Evolutionary conservation across 495 filamentous ascomycete species (phyloP), one percentile per base, ranked within the genome.

Genomic region (Tricharina praecox): DNA sequence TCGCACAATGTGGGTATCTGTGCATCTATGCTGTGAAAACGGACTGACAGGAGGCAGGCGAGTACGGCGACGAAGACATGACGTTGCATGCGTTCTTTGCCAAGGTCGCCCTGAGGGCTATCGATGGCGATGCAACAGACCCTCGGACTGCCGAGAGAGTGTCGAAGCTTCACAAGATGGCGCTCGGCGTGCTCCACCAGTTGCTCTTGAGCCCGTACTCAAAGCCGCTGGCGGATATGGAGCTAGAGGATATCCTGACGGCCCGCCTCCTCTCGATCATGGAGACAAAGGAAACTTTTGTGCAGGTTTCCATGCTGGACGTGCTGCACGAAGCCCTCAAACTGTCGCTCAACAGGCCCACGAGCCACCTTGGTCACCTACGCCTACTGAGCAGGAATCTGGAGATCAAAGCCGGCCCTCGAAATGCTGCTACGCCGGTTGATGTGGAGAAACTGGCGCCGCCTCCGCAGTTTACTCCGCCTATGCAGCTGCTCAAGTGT

Each of bases 281-380:
- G n/a, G 66, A 71, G 25, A 67, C 71, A 5, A 47, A 49, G 2
- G 75, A 79, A 43, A 69, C 74, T 3, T 75, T 74, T 50, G 72
- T 86, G 3, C 83, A 93, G 59, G 76, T 78, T 10, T 69, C 81
- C 4, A 64, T 86, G 13, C 73, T 90, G 28, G 82, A 87, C 54
- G 75, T 82, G 28, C 70, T 86, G 8, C 79, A 78, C 47, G 76
- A 76, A 23, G 68, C 77, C 3, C 61, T 93, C 13, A 82, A 76
- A 54, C 67, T 82, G 21, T 72, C 78, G 18, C 74, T 79, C 52
- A 59, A 72, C 37, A 55, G 62, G 0, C 64, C 67, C 11, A 51
- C 63, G 3, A 67, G 68, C 49, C 59, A 64, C 20, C 66, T 73
- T 10, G 58, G 58, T 1, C 54, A 61, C 24, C 26, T 56, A 11